Evolutionary conservation across 768 basidiomycete genomes (phyloP), one percentile per base, ranked within the genome.

Genomic region (Suillus alpinus): DNA sequence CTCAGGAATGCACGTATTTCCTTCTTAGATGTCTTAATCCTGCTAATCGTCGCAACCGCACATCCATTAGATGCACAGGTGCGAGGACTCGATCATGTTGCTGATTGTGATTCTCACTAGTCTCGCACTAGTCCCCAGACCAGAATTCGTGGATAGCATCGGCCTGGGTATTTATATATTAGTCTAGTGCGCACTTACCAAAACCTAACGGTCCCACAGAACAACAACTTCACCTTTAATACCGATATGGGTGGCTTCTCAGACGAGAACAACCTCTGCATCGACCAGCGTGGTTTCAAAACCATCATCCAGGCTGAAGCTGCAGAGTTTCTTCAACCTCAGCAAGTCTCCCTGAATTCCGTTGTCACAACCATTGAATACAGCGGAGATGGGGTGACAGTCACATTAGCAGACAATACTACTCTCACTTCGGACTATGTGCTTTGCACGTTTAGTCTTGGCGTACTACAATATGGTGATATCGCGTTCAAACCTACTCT

Each of bases 371-470:
- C 64, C 6, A 79, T 89, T 61, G 67, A 74, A 10, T 81, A 86
- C 64, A 78, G 77, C 6, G 63, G 66, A n/a, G 61, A 74, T 20
- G 75, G 80, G 3, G 85, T 85, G 16, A 73, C 69, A 1, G 80
- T 90, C 36, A 75, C 75, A 16, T 74, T 86, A 32, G 63, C 71
- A 1, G 72, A 79, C 59, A 85, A 83, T 1, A 62, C 71, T 36
- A 72, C 44, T 2, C 66, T 88, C 26, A 74, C 70, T 14, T 86
- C 80, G 14, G 81, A 87, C 56, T 84, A 86, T 67, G 86, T 82
- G 3, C 67, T 90, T 32, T 83, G 82, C 63, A 89, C 88, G 0
- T 89, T 89, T 72, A 88, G 87, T 62, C 68, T 87, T 1, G 88
- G 88, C 0, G 88, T 90, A 7, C 74, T 90, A 58, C 88, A 90